Evolutionary conservation across 805 yeast species (phyloP), one percentile per base, ranked within the genome.

Genomic region (Yarrowia osloensis): DNA sequence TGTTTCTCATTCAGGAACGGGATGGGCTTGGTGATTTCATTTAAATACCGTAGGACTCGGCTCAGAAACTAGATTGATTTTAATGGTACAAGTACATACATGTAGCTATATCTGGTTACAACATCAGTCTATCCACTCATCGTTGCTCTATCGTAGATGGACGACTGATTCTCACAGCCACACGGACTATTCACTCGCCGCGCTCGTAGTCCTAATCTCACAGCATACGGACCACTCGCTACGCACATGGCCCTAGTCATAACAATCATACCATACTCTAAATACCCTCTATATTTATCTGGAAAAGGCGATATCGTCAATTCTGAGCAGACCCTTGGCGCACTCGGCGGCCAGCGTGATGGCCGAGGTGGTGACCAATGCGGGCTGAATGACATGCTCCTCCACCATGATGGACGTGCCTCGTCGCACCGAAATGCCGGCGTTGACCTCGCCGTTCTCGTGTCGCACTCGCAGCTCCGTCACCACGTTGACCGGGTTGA

Each of bases 331-430:
- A 52, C 97, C 89, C 81, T 95, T 96, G 68, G 94, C 98, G 71
- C 97, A 90, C 81, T 95, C 99, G 22, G 98, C 88, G 35, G 98
- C 98, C 73, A 95, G 84, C 15, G 96, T 87, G 68, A 95, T 88
- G 61, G 98, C 97, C 78, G 97, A 90, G 21, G 95, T 93, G 77
- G 89, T 90, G 65, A 95, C 99, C 77, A 95, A 82, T 11, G 93
- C 96, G 3, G 99, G 99, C 79, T 95, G 99, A 74, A 95, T 81
- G 67, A 95, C 97, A 76, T 95, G 96, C 79, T 95, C 99, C 65
- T 89, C 91, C 33, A 97, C 91, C 77, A 94, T 91, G 50, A 93
- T 86, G 44, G 98, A 90, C 55, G 97, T 96, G 0, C 97, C 88
- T 75, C 98, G 87, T 79, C 98, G 86, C 66, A 92, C 97, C 42